Percentiles rank a stretch among this genome's conserved stretches.
Evolutionary conservation across 1,284 basidiomycete species (phyloP).

Genomic region (Moesziomyces aphidis): DNA sequence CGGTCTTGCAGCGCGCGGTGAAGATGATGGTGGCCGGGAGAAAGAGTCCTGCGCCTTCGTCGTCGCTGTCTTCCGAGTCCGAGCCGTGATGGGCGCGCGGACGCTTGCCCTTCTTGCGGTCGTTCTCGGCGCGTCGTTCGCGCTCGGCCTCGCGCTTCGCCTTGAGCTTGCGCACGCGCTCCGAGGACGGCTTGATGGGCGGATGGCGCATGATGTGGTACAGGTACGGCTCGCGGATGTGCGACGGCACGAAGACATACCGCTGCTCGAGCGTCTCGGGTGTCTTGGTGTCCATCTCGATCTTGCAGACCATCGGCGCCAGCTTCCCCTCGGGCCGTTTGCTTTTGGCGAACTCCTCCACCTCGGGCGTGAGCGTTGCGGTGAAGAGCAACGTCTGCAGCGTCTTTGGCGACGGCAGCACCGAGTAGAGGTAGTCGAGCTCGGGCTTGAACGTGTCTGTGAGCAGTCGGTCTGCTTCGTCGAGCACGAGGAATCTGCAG

Average conservation of each 20-base stretch:
- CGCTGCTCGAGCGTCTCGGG: conserved; percentile 86
- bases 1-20: conserved; percentile 85
- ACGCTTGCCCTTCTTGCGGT: conserved; percentile 37
- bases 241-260: conserved; percentile 93
- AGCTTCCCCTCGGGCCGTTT: conserved; percentile 83
- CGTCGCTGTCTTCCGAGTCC: conserved; percentile 29
- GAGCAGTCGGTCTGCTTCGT: conserved; percentile 94
- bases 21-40: conserved; percentile 93
- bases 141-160: conserved; percentile 64
- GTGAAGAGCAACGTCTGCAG: conserved; percentile 97
- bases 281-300: conserved; percentile 80
- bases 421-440: conserved; percentile 78
- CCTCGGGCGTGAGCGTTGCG: conserved; percentile 89
- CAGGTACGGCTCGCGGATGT: conserved; percentile 92
- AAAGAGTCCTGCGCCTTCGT: conserved; percentile 21
- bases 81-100: conserved; percentile 20
- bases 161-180: conserved; percentile 57
- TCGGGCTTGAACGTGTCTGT: conserved; percentile 91
- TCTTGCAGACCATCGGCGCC: conserved; percentile 87
- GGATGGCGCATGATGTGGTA: conserved; percentile 88
- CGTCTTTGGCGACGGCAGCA: conserved; percentile 77
- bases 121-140: conserved; percentile 36
- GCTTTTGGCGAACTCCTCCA: conserved; percentile 82
- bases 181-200: conserved; percentile 70
- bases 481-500: conserved; percentile 89